Evolutionary conservation across 768 basidiomycete species (phyloP).

Genomic region (Pluteus cervinus): DNA sequence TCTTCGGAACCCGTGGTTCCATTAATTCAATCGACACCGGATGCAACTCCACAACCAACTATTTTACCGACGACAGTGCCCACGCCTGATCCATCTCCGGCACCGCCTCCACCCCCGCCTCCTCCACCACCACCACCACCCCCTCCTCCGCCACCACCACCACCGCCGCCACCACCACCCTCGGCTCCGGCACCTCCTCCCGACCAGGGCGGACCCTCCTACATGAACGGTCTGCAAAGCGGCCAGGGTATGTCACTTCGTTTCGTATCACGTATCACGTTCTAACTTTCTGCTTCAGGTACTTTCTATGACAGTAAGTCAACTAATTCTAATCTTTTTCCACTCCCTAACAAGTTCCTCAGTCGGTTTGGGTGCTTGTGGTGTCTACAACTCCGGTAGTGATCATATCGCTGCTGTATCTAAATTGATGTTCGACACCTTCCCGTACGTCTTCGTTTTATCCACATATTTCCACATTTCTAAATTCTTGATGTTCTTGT

Average conservation of each 20-base stretch:
- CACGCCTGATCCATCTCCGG: no score
- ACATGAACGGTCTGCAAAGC: conserved; percentile 38
- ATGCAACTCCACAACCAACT: no score
- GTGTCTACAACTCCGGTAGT: conserved; percentile 43
- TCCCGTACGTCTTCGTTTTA: conserved; percentile 55
- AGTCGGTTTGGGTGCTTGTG: conserved; percentile 64
- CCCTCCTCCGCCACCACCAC: no score
- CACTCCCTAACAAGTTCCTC: conserved; percentile 5
- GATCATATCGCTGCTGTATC: conserved; percentile 59
- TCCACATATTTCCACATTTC: not conserved
- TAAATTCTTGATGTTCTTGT: conserved; percentile 2
- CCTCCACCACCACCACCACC: no score
- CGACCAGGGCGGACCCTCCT: conserved; percentile 22
- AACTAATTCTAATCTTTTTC: conserved; percentile 1
- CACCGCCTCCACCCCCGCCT: no score
- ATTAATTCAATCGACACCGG: no score
- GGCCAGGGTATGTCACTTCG: conserved; percentile 38
- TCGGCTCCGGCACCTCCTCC: conserved; percentile 9
- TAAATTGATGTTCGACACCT: conserved; percentile 45
- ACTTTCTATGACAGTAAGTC: conserved; percentile 49
- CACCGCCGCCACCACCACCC: conserved; percentile 11
- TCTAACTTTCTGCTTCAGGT: conserved; percentile 19
- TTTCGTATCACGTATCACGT: not conserved
- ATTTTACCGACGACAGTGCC: no score
- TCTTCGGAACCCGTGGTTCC: no score